These are phyloP conservation scores for Pyrenochaeta sp. DNA, from an alignment of 2,329 filamentous ascomycete species.

Conservation along the genomic window DNA sequence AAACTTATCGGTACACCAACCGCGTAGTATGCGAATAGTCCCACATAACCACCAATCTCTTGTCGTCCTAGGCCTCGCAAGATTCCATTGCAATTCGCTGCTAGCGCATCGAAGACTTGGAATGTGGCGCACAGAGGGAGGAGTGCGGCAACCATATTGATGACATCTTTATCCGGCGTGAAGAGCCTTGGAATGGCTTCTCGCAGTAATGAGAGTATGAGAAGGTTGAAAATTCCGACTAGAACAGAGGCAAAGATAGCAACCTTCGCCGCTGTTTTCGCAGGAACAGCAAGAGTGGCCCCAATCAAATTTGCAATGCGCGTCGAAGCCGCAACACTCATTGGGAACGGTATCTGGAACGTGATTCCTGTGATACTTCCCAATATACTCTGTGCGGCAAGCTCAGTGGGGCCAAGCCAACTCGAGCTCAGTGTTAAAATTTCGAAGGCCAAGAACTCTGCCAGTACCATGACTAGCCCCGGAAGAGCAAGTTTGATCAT, in stretches of 20 bases:
- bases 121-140: conserved; percentile 86
- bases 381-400: conserved; percentile 89
- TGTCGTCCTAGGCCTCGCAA: conserved; percentile 88
- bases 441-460: conserved; percentile 93
- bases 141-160: conserved; percentile 70
- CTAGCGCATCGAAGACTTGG: conserved; percentile 86
- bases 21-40: conserved; percentile 84
- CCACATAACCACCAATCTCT: conserved; percentile 88
- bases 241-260: conserved; percentile 71
- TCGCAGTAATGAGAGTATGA: conserved; percentile 72
- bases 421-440: conserved; percentile 84
- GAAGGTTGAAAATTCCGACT: conserved; percentile 82
- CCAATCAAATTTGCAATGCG: conserved; percentile 93
- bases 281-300: conserved; percentile 80
- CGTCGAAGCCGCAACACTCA: conserved; percentile 87
- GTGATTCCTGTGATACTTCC: conserved; percentile 80
- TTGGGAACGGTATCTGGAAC: conserved; percentile 91
- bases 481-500: conserved; percentile 91
- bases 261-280: conserved; percentile 81
- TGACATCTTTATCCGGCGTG: conserved; percentile 72
- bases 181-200: conserved; percentile 79
- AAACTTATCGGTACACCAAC: conserved; percentile 87
- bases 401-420: conserved; percentile 78
- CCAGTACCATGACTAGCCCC: conserved; percentile 91
- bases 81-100: conserved; percentile 82